Percentiles rank a stretch among this genome's conserved stretches.
phyloP scores from a whole-genome alignment of 2,329 filamentous ascomycete genomes.

The Claviceps purpurea region DNA sequence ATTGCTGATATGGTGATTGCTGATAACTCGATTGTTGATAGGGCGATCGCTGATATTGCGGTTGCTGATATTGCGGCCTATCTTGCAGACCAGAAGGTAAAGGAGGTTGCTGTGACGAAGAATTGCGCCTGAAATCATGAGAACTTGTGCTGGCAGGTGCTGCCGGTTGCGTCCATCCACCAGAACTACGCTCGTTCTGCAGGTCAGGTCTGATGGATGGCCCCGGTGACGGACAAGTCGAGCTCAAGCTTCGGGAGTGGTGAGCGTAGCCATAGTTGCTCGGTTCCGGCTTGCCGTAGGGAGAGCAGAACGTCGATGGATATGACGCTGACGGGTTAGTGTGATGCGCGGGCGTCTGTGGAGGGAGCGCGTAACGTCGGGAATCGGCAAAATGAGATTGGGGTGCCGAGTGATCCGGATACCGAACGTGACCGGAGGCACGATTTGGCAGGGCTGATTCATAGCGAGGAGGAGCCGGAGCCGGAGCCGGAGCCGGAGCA shows the following conservation, averaged over 20 bases:
- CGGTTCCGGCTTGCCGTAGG: constrained; percentile 25
- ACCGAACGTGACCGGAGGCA: constrained; percentile 18
- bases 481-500: constrained; percentile 11
- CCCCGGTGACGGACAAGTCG: constrained; percentile 17
- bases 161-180: constrained; percentile 25
- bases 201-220: constrained; percentile 18
- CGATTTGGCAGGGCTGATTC: constrained; percentile 13
- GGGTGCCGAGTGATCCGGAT: constrained; percentile 19
- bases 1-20: too few species aligned
- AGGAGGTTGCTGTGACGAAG: constrained; percentile 11
- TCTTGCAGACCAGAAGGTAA: background rate
- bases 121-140: constrained; percentile 17
- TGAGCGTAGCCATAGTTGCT: constrained; percentile 23
- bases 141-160: constrained; percentile 19
- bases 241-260: constrained; percentile 15
- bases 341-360: constrained; percentile 17
- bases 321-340: constrained; percentile 13
- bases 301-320: constrained; percentile 25
- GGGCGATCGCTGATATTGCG: background rate
- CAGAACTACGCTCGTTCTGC: constrained; percentile 23
- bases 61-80: background rate
- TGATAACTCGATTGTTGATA: too few species aligned
- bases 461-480: constrained; percentile 13
- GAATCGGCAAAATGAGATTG: constrained; percentile 18
- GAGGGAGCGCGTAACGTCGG: constrained; percentile 23